Base-by-base conservation (phyloP, 306 rosid genomes). In the Cucumis melo region DNA sequence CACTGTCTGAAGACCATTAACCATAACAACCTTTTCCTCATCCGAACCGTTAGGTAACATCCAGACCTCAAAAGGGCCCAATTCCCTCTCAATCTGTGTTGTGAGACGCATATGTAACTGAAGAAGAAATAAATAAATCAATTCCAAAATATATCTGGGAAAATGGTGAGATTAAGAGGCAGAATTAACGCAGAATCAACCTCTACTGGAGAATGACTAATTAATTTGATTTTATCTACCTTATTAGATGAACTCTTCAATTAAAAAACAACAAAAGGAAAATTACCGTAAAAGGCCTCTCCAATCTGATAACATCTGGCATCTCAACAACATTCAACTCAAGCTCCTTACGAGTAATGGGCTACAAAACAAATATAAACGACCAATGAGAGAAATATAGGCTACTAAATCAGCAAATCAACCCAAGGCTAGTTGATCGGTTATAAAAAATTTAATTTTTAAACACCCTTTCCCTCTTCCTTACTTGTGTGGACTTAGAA, bases 1-100 rank as follows among this genome's bases (percentile, higher is more conserved):
- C 95, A 80, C 63, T 80, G 86, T 87, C 83, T 90, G 97, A 59
- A 88, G 97, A 85, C 99, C 98, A 80, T 89, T 92, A 74, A 94
- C 83, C 89, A 84, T 75, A 56, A 94, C 85, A 36, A 73, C 89
- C 27, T 86, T 86, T 80, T 87, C 95, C 39, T 83, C 93, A 34
- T 23, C 81, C 57, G 85, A 85, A 77, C 79, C 87, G 73, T 82
- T 85, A 68, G 86, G 86, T 23, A 89, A 85, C 76, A 94, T 80
- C 75, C 81, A 87, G 83, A 94, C 92, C 83, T 89, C 96, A 80
- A 94, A 90, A 3, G 99, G 99, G 67, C 99, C 96, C 57, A 92
- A 74, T 85, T 84, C 94, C 83, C 84, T 84, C 53, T 92, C 98
- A 54, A 94, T 85, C 82, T 86, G 91, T 83, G 92, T 92, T 68